Conservation (phyloP, 129 eudicot species). For the Chrysanthemum seticuspe region DNA sequence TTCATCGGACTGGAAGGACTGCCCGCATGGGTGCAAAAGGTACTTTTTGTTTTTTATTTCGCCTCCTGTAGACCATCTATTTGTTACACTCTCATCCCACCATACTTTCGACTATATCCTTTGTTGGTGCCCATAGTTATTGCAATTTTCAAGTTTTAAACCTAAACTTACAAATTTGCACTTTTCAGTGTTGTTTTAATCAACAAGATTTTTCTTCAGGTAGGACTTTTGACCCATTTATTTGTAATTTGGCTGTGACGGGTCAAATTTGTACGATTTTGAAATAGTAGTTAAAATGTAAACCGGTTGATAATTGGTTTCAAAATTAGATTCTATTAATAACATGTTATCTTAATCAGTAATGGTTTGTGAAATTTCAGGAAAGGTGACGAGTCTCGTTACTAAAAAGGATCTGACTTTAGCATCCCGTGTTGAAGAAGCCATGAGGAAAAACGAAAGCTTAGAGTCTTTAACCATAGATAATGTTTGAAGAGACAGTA, state of each 20-base stretch:
- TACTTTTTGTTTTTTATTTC: conserved; percentile 5
- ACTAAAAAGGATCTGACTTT: conserved; percentile 56
- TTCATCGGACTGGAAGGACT: conserved; percentile 98
- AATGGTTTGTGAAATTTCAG: conserved; percentile 28
- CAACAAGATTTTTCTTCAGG: background rate
- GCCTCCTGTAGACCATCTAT: too few species aligned
- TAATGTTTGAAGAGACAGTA: conserved; percentile 49
- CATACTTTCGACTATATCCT: too few species aligned
- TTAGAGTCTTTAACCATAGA: conserved; percentile 77
- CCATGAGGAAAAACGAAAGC: conserved; percentile 88
- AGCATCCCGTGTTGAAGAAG: conserved; percentile 85
- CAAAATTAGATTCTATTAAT: too few species aligned
- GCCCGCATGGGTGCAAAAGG: conserved; percentile 99
- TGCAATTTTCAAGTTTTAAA: background rate
- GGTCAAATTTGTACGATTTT: too few species aligned
- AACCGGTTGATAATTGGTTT: too few species aligned
- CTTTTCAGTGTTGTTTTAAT: background rate
- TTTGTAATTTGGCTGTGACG: too few species aligned
- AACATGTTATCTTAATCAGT: background rate
- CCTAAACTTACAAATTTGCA: background rate
- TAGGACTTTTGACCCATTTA: too few species aligned
- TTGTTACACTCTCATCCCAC: too few species aligned
- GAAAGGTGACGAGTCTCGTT: conserved; percentile 90
- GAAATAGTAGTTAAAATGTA: too few species aligned
- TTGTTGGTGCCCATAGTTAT: background rate